phyloP scores from a whole-genome alignment of 1,284 basidiomycete genomes.

The Sanghuangporus sanghuang region DNA sequence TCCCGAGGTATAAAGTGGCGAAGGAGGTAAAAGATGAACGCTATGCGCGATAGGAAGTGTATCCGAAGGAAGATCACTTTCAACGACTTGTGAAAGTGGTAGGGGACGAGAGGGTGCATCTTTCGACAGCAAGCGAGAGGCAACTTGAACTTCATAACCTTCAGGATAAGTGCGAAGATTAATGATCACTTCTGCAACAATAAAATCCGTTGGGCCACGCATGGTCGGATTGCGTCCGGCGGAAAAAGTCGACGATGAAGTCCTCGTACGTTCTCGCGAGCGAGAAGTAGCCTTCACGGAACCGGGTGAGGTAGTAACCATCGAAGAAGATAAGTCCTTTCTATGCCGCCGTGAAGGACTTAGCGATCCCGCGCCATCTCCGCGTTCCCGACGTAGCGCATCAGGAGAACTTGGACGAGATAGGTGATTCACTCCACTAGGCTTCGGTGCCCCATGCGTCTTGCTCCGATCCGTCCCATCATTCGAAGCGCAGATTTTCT shows the following conservation, averaged over 20 bases:
- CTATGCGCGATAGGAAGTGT: constrained; percentile 11
- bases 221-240: constrained; percentile 35
- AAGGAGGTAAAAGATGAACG: constrained; percentile 13
- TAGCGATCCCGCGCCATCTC: constrained; percentile 6
- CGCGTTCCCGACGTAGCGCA: background rate
- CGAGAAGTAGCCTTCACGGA: constrained; percentile 23
- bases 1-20: constrained; percentile 61
- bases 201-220: constrained; percentile 49
- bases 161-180: constrained; percentile 71
- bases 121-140: constrained; percentile 27
- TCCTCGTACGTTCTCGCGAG: constrained; percentile 30
- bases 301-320: background rate
- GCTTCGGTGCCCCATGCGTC: constrained; percentile 19
- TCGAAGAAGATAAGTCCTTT: constrained; percentile 20
- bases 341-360: constrained; percentile 18
- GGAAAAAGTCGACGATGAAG: constrained; percentile 48
- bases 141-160: constrained; percentile 58
- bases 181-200: constrained; percentile 68
- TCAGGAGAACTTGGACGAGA: constrained; percentile 18
- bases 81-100: background rate
- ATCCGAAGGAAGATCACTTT: background rate
- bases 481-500: background rate
- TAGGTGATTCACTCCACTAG: constrained; percentile 11
- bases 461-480: background rate
- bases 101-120: background rate